phyloP scores from a whole-genome alignment of 257 asterid genomes.

The Echium plantagineum region DNA sequence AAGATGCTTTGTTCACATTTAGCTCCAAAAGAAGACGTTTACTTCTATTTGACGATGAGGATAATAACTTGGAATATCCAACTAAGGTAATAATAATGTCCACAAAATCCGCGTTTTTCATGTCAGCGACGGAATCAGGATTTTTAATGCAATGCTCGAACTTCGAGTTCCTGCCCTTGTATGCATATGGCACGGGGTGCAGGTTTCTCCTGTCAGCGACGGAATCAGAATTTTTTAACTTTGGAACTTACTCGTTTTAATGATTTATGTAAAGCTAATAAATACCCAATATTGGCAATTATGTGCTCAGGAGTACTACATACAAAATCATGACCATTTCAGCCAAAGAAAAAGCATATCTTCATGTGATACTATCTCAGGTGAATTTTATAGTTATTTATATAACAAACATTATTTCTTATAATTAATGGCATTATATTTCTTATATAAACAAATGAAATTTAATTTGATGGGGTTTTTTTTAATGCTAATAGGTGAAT shows the following conservation, averaged over 20 bases:
- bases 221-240: too few species aligned
- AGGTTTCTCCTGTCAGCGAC: too few species aligned
- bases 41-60: slow-evolving; percentile 20
- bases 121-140: too few species aligned
- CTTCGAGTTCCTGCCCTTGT: too few species aligned
- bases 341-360: slow-evolving; percentile 21
- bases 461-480: not conserved
- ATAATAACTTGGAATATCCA: slow-evolving; percentile 11
- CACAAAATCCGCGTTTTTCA: too few species aligned
- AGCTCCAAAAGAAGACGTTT: slow-evolving; percentile 58
- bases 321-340: slow-evolving; percentile 21
- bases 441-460: not conserved
- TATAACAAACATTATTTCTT: not conserved
- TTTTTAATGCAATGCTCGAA: too few species aligned
- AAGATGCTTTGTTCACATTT: slow-evolving; percentile 76
- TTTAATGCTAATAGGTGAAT: not conserved
- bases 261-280: not conserved
- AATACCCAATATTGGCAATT: not conserved
- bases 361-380: slow-evolving; percentile 21
- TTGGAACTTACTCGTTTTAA: too few species aligned
- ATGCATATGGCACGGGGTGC: too few species aligned
- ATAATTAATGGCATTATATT: not conserved
- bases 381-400: slow-evolving; percentile 8
- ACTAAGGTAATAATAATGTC: not conserved
- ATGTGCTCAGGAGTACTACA: slow-evolving; percentile 15